Evolutionary conservation across 2,329 filamentous ascomycete species (phyloP).

Genomic region (Metarhizium guizhouense): DNA sequence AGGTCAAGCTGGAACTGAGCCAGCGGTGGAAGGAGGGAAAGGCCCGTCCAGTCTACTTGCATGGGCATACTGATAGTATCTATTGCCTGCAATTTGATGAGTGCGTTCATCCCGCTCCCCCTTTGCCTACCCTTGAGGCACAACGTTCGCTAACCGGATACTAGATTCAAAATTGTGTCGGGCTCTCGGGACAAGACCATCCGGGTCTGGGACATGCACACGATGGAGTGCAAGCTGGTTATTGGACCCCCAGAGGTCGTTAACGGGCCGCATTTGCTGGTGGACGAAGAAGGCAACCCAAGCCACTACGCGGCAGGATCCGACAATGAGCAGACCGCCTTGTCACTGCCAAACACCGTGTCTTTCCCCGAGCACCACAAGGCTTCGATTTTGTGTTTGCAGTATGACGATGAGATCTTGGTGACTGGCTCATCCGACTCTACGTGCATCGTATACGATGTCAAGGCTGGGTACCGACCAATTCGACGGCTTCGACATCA

Average conservation of each 20-base stretch:
- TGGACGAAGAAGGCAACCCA: constrained; percentile 40
- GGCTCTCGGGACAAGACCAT: constrained; percentile 94
- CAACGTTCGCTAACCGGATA: constrained; percentile 4
- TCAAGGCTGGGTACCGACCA: constrained; percentile 69
- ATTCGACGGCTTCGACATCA: constrained; percentile 72
- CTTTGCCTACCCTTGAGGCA: background rate
- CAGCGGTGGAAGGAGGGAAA: constrained; percentile 71
- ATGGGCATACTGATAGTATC: constrained; percentile 90
- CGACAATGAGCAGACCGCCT: constrained; percentile 35
- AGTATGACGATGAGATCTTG: constrained; percentile 87
- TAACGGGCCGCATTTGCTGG: constrained; percentile 39
- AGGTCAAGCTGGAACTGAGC: constrained; percentile 66
- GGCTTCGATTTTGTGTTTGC: constrained; percentile 87
- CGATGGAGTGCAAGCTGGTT: constrained; percentile 73
- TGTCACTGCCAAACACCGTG: constrained; percentile 43
- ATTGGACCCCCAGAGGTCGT: constrained; percentile 70
- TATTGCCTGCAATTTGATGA: constrained; percentile 98
- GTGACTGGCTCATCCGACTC: constrained; percentile 92
- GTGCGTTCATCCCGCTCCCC: constrained; percentile 39
- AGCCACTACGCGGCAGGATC: constrained; percentile 47
- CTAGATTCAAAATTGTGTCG: constrained; percentile 85
- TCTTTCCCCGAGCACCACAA: constrained; percentile 65
- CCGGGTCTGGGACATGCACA: constrained; percentile 90
- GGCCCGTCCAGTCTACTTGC: constrained; percentile 77
- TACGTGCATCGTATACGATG: constrained; percentile 84